Base-by-base conservation (phyloP, 129 eudicot genomes). In the Silybum marianum region DNA sequence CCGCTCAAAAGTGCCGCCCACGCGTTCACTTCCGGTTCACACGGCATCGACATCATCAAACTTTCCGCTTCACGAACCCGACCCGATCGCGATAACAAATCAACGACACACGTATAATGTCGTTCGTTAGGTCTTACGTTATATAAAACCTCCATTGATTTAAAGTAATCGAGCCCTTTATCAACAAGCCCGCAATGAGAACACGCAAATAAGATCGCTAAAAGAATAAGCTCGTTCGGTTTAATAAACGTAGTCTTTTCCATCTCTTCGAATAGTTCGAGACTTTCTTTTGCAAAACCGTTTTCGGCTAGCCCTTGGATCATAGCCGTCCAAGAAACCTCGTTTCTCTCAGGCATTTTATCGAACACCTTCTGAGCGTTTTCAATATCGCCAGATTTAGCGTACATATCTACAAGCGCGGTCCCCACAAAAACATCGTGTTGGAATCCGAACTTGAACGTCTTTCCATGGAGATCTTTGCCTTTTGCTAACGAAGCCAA, bases 311-410 rank as follows among this genome's bases (percentile, higher is more conserved):
- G 87, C 73, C 94, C 98, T 88, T 89, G 92, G 72, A 93, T 85
- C 96, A 93, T 93, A 65, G 97, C 96, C 0, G 92, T 93, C 98
- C 97, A 91, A 4, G 91, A 84, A 23, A 93, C 80, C 72, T 89
- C 93, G 48, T 93, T 91, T 38, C 80, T 84, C 9, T 62, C 48
- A 0, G 74, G 75, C 85, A 93, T 89, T 78, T 66, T 38, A 36
- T 16, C 25, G 42, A 93, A 93, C 32, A 86, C 79, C 42, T 68
- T 51, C 78, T 34, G 88, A 75, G 97, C 78, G 81, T 83, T 82
- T 6, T 86, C 84, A 16, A 93, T 85, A 22, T 88, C 85, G 9
- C 98, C 98, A 0, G 91, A 83, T 83, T 91, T 91, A 22, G 94
- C 91, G 36, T 93, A 91, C 96, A 91, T 91, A 63, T 88, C 92